Evolutionary conservation across 306 rosid species (phyloP), one percentile per base, ranked within the genome.

Genomic region (Chamaecrista fasciculata): DNA sequence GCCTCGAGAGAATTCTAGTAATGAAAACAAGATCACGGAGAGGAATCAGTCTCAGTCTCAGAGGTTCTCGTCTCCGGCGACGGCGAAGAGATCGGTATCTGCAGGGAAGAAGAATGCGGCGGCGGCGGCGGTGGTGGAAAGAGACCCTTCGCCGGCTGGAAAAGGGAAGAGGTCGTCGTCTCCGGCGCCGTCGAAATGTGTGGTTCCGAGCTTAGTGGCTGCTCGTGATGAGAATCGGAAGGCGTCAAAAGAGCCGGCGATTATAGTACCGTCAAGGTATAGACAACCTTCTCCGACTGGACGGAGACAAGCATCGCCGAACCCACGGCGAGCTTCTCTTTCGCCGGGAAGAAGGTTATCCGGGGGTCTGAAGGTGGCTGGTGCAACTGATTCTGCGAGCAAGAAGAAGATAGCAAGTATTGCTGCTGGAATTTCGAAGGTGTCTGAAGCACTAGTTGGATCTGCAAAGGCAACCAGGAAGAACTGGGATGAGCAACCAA

Each of bases 171-270:
- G 99, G 44, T 89, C 99, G 3, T 82, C 92, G 1, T 94, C 99
- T 3, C 99, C 99, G 0, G 97, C 78, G 15, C 99, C 97, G 4
- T 91, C 99, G 0, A 94, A 94, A 65, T 88, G 97, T 15, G 89
- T 81, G 20, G 99, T 94, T 67, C 97, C 99, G 1, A 91, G 99
- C 73, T 74, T 94, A 56, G 62, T 77, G 18, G 82, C 80, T 4
- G 99, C 99, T 2, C 80, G 85, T 0, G 99, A 94, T 18, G 97
- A 94, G 67, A 89, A 81, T 10, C 78, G 95, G 47, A 91, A 71
- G 82, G 49, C 59, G 18, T 70, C 89, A 0, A 78, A 73, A 60
- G 99, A 94, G 68, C 84, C 99, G 0, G 77, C 96, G n/a, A 94
- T 94, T 19, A 47, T 94, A 2, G 97, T 94, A 8, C 97, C 97